Evolutionary conservation across 495 filamentous ascomycete species (phyloP).

Genomic region (Tuber umbilicatum): DNA sequence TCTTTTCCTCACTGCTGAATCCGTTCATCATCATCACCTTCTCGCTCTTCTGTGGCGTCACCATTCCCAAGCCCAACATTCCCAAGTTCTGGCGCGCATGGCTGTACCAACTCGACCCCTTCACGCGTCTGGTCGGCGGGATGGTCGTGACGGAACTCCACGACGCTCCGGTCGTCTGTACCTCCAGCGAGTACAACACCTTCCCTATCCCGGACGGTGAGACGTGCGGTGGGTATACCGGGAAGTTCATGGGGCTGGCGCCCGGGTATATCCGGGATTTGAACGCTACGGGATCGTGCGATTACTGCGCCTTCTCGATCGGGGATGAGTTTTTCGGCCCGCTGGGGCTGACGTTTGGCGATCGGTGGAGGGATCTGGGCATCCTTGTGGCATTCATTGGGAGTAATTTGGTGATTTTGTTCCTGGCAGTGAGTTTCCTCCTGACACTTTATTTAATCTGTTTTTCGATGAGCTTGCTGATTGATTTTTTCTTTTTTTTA

Average conservation of each 20-base stretch:
- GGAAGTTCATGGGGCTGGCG: slow-evolving; percentile 58
- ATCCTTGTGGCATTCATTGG: slow-evolving; percentile 67
- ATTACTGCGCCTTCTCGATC: slow-evolving; percentile 70
- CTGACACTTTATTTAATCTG: background rate
- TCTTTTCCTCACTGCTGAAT: slow-evolving; percentile 66
- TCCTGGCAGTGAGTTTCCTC: slow-evolving; percentile 48
- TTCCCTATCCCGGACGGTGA: slow-evolving; percentile 57
- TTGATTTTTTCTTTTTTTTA: slow-evolving; percentile 13
- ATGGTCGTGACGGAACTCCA: slow-evolving; percentile 71
- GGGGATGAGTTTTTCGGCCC: slow-evolving; percentile 71
- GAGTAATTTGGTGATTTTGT: slow-evolving; percentile 70
- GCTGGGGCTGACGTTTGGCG: slow-evolving; percentile 56
- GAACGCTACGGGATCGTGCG: slow-evolving; percentile 55
- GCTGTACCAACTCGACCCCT: slow-evolving; percentile 78
- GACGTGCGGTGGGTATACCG: slow-evolving; percentile 61
- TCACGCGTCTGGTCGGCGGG: slow-evolving; percentile 73
- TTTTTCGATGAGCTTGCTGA: background rate
- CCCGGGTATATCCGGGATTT: slow-evolving; percentile 58
- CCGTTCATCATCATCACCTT: slow-evolving; percentile 75
- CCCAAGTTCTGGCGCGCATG: slow-evolving; percentile 71
- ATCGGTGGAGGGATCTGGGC: slow-evolving; percentile 73
- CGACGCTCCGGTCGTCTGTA: slow-evolving; percentile 55
- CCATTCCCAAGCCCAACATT: slow-evolving; percentile 67
- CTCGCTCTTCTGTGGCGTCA: slow-evolving; percentile 76
- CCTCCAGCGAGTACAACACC: slow-evolving; percentile 51